Evolutionary conservation across 768 basidiomycete species (phyloP).

Genomic region (Suillus plorans): DNA sequence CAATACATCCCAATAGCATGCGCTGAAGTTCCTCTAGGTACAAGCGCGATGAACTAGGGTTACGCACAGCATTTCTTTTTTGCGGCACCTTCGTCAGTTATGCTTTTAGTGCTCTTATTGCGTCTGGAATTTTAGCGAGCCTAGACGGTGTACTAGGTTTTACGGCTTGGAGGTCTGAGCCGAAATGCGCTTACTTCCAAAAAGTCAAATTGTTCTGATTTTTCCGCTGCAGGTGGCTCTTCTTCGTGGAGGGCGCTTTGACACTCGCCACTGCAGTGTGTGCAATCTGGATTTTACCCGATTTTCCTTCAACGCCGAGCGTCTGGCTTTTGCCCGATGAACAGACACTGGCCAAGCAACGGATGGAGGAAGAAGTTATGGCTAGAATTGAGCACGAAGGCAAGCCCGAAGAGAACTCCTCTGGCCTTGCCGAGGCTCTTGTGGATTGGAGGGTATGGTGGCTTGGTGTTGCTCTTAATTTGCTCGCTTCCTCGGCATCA

Average conservation of each 20-base stretch:
- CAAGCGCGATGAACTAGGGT: slow-evolving; percentile 64
- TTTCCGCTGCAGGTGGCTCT: slow-evolving; percentile 54
- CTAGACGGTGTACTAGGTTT: slow-evolving; percentile 68
- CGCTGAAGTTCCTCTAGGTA: slow-evolving; percentile 33
- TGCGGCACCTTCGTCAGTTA: slow-evolving; percentile 75
- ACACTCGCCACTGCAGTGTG: slow-evolving; percentile 50
- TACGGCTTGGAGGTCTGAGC: slow-evolving; percentile 65
- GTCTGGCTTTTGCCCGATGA: slow-evolving; percentile 62
- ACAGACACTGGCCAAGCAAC: slow-evolving; percentile 48
- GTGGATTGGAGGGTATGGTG: slow-evolving; percentile 82
- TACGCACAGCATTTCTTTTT: slow-evolving; percentile 61
- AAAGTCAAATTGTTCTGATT: not conserved
- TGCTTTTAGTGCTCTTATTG: slow-evolving; percentile 76
- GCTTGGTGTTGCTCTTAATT: slow-evolving; percentile 61
- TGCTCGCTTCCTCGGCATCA: slow-evolving; percentile 52
- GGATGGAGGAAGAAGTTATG: slow-evolving; percentile 69
- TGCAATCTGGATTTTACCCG: slow-evolving; percentile 66
- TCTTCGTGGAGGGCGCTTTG: slow-evolving; percentile 61
- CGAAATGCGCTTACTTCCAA: not conserved
- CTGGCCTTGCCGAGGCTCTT: slow-evolving; percentile 56
- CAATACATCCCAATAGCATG: not conserved
- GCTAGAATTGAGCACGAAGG: slow-evolving; percentile 46
- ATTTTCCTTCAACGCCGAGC: slow-evolving; percentile 61
- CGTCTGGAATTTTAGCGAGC: slow-evolving; percentile 67
- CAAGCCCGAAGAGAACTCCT: slow-evolving; percentile 31